Evolutionary conservation across 148 eudicot species (phyloP).

Genomic region (Chenopodium quinoa): DNA sequence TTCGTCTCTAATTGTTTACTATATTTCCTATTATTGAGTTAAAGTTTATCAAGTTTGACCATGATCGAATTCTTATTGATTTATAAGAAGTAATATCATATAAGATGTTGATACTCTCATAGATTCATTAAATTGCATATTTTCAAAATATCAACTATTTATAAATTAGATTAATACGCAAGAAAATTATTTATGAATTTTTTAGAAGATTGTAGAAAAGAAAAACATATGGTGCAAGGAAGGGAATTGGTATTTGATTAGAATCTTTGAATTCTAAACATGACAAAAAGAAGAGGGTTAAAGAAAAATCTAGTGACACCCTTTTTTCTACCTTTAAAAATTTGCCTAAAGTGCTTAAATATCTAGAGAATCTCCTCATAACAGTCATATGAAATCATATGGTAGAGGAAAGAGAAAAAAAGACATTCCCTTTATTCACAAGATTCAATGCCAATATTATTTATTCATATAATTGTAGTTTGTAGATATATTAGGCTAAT

Average conservation of each 20-base stretch:
- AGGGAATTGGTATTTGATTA: not conserved
- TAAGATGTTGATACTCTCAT: no score
- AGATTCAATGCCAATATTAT: conserved; percentile 2
- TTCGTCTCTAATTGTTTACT: no score
- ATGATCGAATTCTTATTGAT: no score
- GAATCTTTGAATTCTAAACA: conserved; percentile 18
- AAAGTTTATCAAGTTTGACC: no score
- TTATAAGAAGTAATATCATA: no score
- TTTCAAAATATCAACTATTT: no score
- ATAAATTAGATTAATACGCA: no score
- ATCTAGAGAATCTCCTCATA: not conserved
- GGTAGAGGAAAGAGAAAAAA: not conserved
- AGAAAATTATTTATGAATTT: no score
- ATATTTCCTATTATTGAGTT: no score
- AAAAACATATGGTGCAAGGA: no score
- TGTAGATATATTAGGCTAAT: not conserved
- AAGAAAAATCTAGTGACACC: not conserved
- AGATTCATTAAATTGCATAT: no score
- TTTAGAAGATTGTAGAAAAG: no score
- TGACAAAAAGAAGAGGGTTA: conserved; percentile 11
- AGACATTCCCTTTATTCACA: conserved; percentile 18
- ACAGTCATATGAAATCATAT: not conserved
- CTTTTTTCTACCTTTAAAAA: not conserved
- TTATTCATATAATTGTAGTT: not conserved
- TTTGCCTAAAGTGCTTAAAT: not conserved